Evolutionary conservation across 2,329 filamentous ascomycete species (phyloP), one percentile per base, ranked within the genome.

Genomic region (Herpotrichia juniperi): DNA sequence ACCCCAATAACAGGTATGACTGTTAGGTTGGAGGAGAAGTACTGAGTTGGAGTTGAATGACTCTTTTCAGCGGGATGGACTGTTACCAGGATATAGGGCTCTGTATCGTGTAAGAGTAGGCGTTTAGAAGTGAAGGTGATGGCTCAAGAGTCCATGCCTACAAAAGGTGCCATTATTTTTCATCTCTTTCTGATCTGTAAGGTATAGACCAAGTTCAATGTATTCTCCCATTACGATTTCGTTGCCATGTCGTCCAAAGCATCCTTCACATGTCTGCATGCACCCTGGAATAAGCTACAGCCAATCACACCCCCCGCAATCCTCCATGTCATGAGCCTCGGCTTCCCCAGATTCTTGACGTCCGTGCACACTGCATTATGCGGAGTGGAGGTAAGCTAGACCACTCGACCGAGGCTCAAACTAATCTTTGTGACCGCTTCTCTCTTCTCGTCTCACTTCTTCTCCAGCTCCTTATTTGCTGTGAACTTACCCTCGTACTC

Each of bases 1-100:
- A 61, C 55, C 1, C 22, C 44, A 3, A 56, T 75, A 8, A 66
- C 58, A 14, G 72, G 72, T 9, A 70, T 72, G 71, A 71, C 66
- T 34, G 65, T 62, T 7, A 31, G 55, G 26, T 44, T 75, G 42
- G 70, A 74, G 54, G 65, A 74, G 53, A 66, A 67, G 46, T 64
- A 68, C 34, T 69, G 25, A 55, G 42, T 19, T 4, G 25, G 25
- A 55, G 42, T 19, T 4, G 25, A 42, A 28, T 17, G 17, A 34
- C 12, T 19, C 17, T 21, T 16, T 35, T 34, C 11, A 6, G 4
- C 9, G 25, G 32, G 32, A n/a, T 7, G 32, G 14, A 35, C 16
- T 35, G 32, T n/a, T n/a, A 35, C 6, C 14, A 19, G 16, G 32
- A 16, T 17, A 17, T 16, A 30, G 17, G 25, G 40, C 16, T 4